Conservation (phyloP, 1,284 basidiomycete species). For the Trichosporon faecale region DNA sequence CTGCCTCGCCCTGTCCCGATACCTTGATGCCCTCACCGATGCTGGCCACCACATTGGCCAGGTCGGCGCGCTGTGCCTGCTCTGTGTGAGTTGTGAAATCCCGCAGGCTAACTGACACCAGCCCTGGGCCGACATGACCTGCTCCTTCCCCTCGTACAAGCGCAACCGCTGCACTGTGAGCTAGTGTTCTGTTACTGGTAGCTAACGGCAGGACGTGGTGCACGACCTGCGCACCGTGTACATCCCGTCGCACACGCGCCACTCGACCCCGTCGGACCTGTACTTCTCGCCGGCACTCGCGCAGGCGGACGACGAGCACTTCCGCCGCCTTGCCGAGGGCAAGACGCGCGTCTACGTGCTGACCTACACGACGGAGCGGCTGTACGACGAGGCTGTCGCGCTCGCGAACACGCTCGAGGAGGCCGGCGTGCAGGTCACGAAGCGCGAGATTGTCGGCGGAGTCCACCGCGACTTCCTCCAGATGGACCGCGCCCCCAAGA, state of each 20-base stretch:
- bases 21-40: slow-evolving; percentile 20
- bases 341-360: slow-evolving; percentile 15
- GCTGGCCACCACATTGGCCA: slow-evolving; percentile 15
- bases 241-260: slow-evolving; percentile 16
- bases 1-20: slow-evolving; percentile 19
- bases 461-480: neutral
- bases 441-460: neutral
- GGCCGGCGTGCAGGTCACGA: slow-evolving; percentile 11
- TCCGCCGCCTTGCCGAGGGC: slow-evolving; percentile 16
- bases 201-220: slow-evolving; percentile 18
- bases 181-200: too few relatives aligned
- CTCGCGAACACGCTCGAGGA: slow-evolving; percentile 9
- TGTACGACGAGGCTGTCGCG: slow-evolving; percentile 16
- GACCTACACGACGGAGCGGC: slow-evolving; percentile 14
- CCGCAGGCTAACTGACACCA: slow-evolving; percentile 7
- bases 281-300: slow-evolving; percentile 23
- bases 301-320: slow-evolving; percentile 11
- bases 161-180: slow-evolving; percentile 20
- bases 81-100: neutral
- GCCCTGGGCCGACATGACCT: slow-evolving; percentile 22
- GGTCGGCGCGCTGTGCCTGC: slow-evolving; percentile 5
- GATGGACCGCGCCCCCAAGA: neutral
- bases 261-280: slow-evolving; percentile 7
- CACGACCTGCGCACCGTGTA: slow-evolving; percentile 5
- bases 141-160: slow-evolving; percentile 16